These are phyloP conservation scores for Spencermartinsiella ligniputridi DNA, from an alignment of 1,139 yeast genomes.

Conservation along the genomic window DNA sequence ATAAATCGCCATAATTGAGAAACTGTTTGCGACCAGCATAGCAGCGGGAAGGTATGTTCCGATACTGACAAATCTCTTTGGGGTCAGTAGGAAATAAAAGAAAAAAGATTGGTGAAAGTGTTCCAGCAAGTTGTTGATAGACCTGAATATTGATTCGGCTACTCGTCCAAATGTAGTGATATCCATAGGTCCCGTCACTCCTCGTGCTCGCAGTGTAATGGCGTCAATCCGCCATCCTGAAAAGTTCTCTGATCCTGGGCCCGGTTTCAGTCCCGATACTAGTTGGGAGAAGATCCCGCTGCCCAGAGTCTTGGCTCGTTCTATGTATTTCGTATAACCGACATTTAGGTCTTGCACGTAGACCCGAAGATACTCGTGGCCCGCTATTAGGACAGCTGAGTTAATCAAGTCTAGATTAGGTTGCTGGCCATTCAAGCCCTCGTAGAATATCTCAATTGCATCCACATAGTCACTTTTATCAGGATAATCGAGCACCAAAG, in stretches of 20 bases:
- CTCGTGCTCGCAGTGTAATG: conserved; percentile 67
- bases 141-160: conserved; percentile 79
- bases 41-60: conserved; percentile 93
- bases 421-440: conserved; percentile 90
- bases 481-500: conserved; percentile 78
- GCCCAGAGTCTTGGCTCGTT: conserved; percentile 57
- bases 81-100: conserved; percentile 79
- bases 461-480: conserved; percentile 58
- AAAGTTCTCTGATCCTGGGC: conserved; percentile 79
- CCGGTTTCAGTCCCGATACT: conserved; percentile 58
- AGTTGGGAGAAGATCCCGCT: conserved; percentile 66
- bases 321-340: conserved; percentile 34
- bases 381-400: conserved; percentile 65
- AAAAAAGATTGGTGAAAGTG: conserved; percentile 97
- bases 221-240: conserved; percentile 97
- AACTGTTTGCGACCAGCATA: conserved; percentile 63
- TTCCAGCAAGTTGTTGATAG: conserved; percentile 87
- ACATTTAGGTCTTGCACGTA: conserved; percentile 53
- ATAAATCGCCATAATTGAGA: conserved; percentile 66
- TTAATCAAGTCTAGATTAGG: conserved; percentile 91
- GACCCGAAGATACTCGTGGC: conserved; percentile 69
- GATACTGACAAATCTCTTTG: conserved; percentile 79
- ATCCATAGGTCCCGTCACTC: conserved; percentile 57
- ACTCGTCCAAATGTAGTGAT: conserved; percentile 90
- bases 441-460: conserved; percentile 69